Evolutionary conservation across 129 eudicot species (phyloP).

Genomic region (Dittrichia graveolens): DNA sequence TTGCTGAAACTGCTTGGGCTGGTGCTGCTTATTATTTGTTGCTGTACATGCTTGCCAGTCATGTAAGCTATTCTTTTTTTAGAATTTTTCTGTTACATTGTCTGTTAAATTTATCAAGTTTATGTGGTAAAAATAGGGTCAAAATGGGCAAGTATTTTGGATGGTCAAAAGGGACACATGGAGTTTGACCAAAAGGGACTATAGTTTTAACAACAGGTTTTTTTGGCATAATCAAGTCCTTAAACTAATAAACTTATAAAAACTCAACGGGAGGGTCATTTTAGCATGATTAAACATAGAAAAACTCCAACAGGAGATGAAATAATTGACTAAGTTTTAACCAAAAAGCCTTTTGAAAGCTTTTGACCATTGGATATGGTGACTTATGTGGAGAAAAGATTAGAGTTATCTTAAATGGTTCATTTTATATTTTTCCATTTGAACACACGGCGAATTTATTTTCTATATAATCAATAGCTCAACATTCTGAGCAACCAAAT

Average conservation of each 20-base stretch:
- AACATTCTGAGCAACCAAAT: too few relatives aligned
- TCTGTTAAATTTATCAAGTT: not conserved
- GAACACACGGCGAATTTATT: too few relatives aligned
- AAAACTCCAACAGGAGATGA: too few relatives aligned
- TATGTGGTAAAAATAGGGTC: not conserved
- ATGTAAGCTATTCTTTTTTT: conserved; percentile 50
- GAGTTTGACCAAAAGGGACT: not conserved
- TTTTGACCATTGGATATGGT: too few relatives aligned
- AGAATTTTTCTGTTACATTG: conserved; percentile 8
- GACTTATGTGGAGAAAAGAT: too few relatives aligned
- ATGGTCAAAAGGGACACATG: not conserved
- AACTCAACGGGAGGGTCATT: not conserved
- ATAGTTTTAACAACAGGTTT: not conserved
- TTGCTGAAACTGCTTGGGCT: conserved; percentile 98
- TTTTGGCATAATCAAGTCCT: not conserved
- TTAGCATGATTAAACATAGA: not conserved
- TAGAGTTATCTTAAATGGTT: too few relatives aligned
- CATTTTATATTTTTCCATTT: too few relatives aligned
- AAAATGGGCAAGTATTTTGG: not conserved
- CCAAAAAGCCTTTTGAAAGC: too few relatives aligned
- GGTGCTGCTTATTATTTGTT: conserved; percentile 88
- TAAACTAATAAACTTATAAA: not conserved
- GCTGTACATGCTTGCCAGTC: conserved; percentile 90
- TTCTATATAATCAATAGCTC: too few relatives aligned
- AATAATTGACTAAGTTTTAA: too few relatives aligned